Base-by-base conservation (phyloP, 495 filamentous ascomycete species). In the Talaromyces nanjingensis region DNA sequence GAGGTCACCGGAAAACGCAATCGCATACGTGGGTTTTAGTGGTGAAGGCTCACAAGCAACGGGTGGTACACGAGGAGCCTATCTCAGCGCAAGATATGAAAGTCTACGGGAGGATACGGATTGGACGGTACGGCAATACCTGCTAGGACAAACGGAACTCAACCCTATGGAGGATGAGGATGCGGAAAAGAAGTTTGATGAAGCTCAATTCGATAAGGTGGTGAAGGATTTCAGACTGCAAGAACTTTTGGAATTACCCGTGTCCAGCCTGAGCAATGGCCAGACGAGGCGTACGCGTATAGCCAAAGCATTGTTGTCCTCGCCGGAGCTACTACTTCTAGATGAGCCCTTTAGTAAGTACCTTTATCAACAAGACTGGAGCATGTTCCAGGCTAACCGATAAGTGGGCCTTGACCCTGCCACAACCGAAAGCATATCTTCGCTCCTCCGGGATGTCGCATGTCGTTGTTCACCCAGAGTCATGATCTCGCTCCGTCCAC, bases 1-100 rank as follows among this genome's bases (percentile, higher is more conserved):
- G 34, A 79, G 87, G 24, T 78, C 76, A 59, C 82, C 87, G 0
- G 76, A 73, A 6, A 80, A 81, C 65, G 91, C 91, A 0, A 87
- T 97, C 59, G 86, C 87, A 65, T 91, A 93, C 72, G 88, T 96
- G 54, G 92, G 92, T 0, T 97, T 97, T 70, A 76, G 69, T 37
- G 84, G 83, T 2, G 83, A 90, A 67, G 79, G 80, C 14, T 80
- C 81, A 6, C 80, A 77, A 14, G 79, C 82, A 12, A 83, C 81
- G 59, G 84, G 86, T 1, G 83, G 79, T 16, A 82, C 76, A 4
- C 76, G 81, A 12, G 92, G 91, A 9, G 86, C 90, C 11, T 97
- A 97, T 68, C 74, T 98, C 37, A 91, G 90, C 67, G 91, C 92
- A 12, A 82, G 94, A n/a, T 98, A 98, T 75, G 94, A 98, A 79